A percentile compares a stretch with the other conserved stretches of the same genome.
Conservation (phyloP, 2,329 filamentous ascomycete species). For the Tolypocladium tundrense region DNA sequence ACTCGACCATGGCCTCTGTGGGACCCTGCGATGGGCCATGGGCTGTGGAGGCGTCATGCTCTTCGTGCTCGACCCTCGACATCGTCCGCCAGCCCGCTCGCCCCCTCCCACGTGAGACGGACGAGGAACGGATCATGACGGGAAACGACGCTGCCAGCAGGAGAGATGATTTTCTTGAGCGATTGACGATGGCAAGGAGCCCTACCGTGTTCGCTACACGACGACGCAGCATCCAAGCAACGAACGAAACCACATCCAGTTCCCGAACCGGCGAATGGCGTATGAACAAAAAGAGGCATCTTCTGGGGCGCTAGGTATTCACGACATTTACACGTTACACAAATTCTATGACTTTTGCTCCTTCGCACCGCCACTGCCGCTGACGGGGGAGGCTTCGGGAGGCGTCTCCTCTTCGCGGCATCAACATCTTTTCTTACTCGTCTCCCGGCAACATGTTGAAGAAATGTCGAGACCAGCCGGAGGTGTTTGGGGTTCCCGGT, state of each 20-base stretch:
- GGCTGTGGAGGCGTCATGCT: not conserved
- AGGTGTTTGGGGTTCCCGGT: not conserved
- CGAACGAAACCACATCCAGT: conserved; percentile 19
- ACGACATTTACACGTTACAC: conserved; percentile 21
- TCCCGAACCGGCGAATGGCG: conserved; percentile 28
- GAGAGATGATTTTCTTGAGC: conserved; percentile 12
- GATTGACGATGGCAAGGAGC: conserved; percentile 14
- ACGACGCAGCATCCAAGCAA: conserved; percentile 22
- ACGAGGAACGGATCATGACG: conserved; percentile 4
- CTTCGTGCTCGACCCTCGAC: not conserved
- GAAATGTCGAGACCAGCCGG: not conserved
- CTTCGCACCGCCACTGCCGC: not conserved
- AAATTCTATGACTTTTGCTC: conserved; percentile 4
- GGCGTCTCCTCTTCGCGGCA: not conserved
- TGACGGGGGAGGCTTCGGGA: not conserved
- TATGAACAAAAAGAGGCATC: conserved; percentile 26
- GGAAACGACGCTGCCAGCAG: conserved; percentile 2
- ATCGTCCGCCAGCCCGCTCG: not conserved
- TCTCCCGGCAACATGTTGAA: not conserved
- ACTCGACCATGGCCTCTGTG: not conserved
- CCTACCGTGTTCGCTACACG: conserved; percentile 14
- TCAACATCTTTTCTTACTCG: not conserved
- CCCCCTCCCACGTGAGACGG: not conserved
- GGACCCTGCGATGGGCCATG: not conserved
- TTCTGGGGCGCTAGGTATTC: conserved; percentile 24